These are phyloP conservation scores for Cronartium ribicola DNA, from an alignment of 1,284 basidiomycete species.

Conservation along the genomic window DNA sequence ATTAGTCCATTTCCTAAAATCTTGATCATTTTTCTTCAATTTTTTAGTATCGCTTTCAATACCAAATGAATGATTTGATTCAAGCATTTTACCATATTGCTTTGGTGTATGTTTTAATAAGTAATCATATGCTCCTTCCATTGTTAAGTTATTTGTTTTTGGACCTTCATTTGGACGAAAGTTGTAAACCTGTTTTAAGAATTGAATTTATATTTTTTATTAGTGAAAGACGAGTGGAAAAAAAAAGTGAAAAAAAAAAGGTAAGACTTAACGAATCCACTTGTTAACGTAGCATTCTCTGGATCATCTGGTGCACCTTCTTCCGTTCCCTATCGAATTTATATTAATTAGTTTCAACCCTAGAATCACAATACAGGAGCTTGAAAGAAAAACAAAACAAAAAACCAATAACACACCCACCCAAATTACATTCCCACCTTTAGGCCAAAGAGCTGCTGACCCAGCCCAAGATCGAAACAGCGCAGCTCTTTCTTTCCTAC, in stretches of 20 bases:
- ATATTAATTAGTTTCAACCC: conserved; percentile 44
- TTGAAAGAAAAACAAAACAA: conserved; percentile 41
- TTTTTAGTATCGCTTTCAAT: conserved; percentile 72
- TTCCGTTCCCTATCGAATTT: conserved; percentile 35
- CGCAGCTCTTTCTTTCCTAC: conserved; percentile 77
- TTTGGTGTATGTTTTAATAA: conserved; percentile 77
- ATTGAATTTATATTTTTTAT: too few species aligned
- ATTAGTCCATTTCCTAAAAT: conserved; percentile 79
- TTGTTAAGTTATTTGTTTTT: conserved; percentile 69
- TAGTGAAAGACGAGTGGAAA: conserved; percentile 20
- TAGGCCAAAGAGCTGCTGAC: conserved; percentile 61
- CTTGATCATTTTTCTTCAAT: conserved; percentile 50
- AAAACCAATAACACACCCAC: conserved; percentile 60
- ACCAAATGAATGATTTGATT: conserved; percentile 84
- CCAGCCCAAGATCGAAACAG: conserved; percentile 95
- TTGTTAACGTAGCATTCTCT: conserved; percentile 54
- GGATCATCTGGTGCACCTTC: conserved; percentile 69
- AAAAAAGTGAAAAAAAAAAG: conserved; percentile 19
- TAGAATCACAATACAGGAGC: conserved; percentile 24
- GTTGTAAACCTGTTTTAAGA: conserved; percentile 43
- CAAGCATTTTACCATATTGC: conserved; percentile 74
- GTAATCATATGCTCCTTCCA: conserved; percentile 69
- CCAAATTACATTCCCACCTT: conserved; percentile 89
- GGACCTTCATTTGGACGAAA: conserved; percentile 51
- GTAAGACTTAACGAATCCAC: conserved; percentile 45